Evolutionary conservation across 2,329 filamentous ascomycete genomes (phyloP).

Genomic region (Fusarium sp.): DNA sequence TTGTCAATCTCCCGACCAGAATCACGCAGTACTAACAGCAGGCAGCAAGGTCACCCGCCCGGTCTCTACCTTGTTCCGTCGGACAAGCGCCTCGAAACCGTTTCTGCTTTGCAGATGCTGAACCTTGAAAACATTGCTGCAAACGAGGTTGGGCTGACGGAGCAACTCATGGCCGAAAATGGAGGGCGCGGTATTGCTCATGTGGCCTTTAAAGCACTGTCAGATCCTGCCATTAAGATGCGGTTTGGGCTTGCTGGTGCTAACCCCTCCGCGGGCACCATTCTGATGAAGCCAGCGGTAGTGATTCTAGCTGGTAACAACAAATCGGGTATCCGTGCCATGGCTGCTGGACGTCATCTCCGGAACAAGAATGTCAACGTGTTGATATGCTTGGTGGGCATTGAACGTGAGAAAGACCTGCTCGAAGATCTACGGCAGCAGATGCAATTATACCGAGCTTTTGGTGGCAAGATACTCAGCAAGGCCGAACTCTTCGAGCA

Average conservation of each 20-base stretch:
- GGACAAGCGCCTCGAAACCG: slow-evolving; percentile 67
- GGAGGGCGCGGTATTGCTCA: slow-evolving; percentile 89
- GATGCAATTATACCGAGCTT: slow-evolving; percentile 82
- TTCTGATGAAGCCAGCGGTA: slow-evolving; percentile 53
- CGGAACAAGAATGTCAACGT: slow-evolving; percentile 84
- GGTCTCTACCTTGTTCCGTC: slow-evolving; percentile 65
- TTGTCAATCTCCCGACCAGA: slow-evolving; percentile 46
- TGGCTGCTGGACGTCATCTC: slow-evolving; percentile 87
- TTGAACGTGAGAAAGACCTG: slow-evolving; percentile 83
- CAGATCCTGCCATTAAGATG: slow-evolving; percentile 67
- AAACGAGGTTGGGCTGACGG: slow-evolving; percentile 84
- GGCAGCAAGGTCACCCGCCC: slow-evolving; percentile 50
- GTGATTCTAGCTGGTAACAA: slow-evolving; percentile 96
- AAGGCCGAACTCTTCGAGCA: slow-evolving; percentile 70
- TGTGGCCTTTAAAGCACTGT: slow-evolving; percentile 75
- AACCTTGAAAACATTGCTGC: slow-evolving; percentile 92
- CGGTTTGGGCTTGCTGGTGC: slow-evolving; percentile 57
- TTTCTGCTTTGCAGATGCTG: slow-evolving; percentile 83
- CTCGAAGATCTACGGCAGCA: slow-evolving; percentile 84
- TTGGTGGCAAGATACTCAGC: slow-evolving; percentile 76
- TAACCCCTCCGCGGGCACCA: slow-evolving; percentile 44
- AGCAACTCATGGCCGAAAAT: slow-evolving; percentile 92
- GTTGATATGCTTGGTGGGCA: slow-evolving; percentile 82
- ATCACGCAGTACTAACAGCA: slow-evolving; percentile 47
- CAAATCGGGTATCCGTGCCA: slow-evolving; percentile 82